phyloP scores from a whole-genome alignment of 2,329 filamentous ascomycete genomes.

The Microdochium trichocladiopsis region DNA sequence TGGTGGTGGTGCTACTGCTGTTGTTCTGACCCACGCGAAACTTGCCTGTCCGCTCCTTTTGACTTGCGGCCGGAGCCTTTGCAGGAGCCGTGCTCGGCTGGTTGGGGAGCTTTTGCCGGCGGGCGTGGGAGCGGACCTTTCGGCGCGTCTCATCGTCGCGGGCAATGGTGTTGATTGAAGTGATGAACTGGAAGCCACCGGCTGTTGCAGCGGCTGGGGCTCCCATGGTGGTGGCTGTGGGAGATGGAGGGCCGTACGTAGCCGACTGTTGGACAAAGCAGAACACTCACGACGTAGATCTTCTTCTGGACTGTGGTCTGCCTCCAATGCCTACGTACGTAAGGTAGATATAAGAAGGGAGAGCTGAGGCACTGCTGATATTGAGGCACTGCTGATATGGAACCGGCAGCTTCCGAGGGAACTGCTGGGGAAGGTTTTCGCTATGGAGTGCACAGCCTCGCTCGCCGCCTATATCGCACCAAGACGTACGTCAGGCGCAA shows the following conservation, averaged over 20 bases:
- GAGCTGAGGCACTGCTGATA: neutral
- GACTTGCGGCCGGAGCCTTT: constrained; percentile 15
- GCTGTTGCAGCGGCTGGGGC: neutral
- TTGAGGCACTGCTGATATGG: neutral
- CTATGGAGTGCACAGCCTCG: neutral
- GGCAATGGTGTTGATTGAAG: constrained; percentile 24
- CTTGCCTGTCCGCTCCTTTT: constrained; percentile 23
- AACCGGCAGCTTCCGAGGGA: neutral
- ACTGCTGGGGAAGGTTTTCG: neutral
- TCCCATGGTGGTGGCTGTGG: neutral
- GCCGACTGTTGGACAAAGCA: too few species aligned
- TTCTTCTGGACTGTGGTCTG: too few species aligned
- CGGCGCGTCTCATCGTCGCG: constrained; percentile 25
- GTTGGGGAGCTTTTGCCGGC: constrained; percentile 21
- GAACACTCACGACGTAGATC: too few species aligned
- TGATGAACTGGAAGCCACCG: constrained; percentile 22
- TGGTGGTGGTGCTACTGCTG: constrained; percentile 4
- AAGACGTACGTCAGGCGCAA: neutral
- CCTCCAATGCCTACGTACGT: too few species aligned
- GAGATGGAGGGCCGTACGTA: too few species aligned
- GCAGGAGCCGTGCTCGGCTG: constrained; percentile 12
- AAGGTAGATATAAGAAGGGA: too few species aligned
- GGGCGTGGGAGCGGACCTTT: constrained; percentile 23
- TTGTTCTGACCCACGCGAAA: constrained; percentile 16
- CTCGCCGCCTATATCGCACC: neutral